Percentiles rank a stretch among this genome's conserved stretches.
phyloP scores from a whole-genome alignment of 2,329 filamentous ascomycete species.

The Emergomyces africanus region DNA sequence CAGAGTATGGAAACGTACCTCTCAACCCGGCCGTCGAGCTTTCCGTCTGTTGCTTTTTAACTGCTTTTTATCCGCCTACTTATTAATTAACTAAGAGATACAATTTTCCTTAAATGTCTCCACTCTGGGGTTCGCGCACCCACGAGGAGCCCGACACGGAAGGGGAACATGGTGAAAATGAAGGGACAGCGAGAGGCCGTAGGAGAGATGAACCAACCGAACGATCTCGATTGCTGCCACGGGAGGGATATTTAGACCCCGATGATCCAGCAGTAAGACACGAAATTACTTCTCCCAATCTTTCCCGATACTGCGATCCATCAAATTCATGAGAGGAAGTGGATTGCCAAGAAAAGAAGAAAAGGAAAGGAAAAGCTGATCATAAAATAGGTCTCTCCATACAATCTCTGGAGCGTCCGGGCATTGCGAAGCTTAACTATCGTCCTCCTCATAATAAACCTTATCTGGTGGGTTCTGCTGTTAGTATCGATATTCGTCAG shows the following conservation, averaged over 20 bases:
- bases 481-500: slow-evolving; percentile 87
- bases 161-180: neutral
- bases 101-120: slow-evolving; percentile 15
- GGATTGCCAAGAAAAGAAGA: neutral
- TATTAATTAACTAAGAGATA: neutral
- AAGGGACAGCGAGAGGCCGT: neutral
- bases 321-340: neutral
- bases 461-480: slow-evolving; percentile 85
- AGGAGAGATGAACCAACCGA: slow-evolving; percentile 39
- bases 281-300: neutral
- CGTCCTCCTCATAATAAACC: slow-evolving; percentile 59
- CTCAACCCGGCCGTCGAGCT: no score
- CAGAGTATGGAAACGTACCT: no score
- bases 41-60: neutral
- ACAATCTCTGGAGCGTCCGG: slow-evolving; percentile 88
- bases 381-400: slow-evolving; percentile 56
- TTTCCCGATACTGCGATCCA: neutral
- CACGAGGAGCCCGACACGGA: neutral
- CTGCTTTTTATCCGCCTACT: neutral
- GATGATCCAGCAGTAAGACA: slow-evolving; percentile 63
- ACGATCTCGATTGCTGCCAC: slow-evolving; percentile 55
- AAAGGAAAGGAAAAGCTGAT: neutral
- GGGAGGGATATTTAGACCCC: slow-evolving; percentile 56
- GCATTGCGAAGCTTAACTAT: slow-evolving; percentile 66
- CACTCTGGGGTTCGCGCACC: slow-evolving; percentile 11